Base-by-base conservation (phyloP, 768 basidiomycete species). In the Suillus fuscotomentosus region DNA sequence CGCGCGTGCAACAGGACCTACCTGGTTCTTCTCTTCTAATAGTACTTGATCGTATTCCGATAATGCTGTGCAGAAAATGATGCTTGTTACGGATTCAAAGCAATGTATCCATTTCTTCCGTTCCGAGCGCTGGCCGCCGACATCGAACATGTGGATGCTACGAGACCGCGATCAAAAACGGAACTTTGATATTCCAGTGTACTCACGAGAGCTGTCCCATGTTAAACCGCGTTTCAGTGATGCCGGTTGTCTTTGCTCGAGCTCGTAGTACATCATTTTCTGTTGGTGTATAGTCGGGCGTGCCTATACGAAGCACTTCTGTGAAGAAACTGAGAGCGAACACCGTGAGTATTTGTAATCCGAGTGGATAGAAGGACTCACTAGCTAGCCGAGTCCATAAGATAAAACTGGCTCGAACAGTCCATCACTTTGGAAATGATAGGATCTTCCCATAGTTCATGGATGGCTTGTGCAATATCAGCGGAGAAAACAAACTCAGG, bases 341-440 rank as follows among this genome's bases (percentile, higher is more conserved):
- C 3, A 10, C 15, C 67, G 22, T 65, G 68, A 27, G 59, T 24
- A 56, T 38, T 0, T 45, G 38, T 7, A 11, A 59, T 48, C 1
- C 38, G 17, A 34, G 22, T 60, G 7, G 3, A 38, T 41, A 41
- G 48, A 27, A 10, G 31, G 13, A 84, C 91, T 72, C 69, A 94
- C 92, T 97, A 97, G 51, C 82, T 82, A 0, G 96, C 96, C n/a
- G 87, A 92, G 73, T 97, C 96, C 94, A 96, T 97, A 15, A 97
- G 80, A 72, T 97, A 96, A 70, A 97, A 97, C 62, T 95, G 89
- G 72, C 81, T 86, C 24, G 80, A 79, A 67, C 88, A 86, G 39
- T 84, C 83, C 81, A 85, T 82, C 11, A 85, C 72, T 11, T 75
- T 74, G 3, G 71, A 63, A 1, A 88, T 85, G 60, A 89, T 83